Base-by-base conservation (phyloP, 1,139 yeast species). In the Debaryomycetaceae sp. region DNA sequence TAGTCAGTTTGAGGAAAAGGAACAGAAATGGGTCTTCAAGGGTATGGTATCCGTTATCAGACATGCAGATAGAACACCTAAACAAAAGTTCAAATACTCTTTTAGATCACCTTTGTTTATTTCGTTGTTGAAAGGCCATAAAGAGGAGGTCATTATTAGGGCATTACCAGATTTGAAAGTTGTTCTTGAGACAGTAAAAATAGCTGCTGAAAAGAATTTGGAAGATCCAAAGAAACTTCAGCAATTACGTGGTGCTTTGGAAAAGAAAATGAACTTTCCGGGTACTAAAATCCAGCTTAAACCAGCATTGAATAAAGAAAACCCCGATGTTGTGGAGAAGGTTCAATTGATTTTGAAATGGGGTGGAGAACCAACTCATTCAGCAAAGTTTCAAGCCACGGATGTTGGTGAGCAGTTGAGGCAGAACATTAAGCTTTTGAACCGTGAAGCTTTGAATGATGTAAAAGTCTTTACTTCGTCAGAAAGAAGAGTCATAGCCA, bases 341-440 rank as follows among this genome's bases (percentile, higher is more conserved):
- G 97, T 92, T 17, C 98, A 94, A 63, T 81, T 94, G 47, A 94
- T 92, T 47, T 72, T 92, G 53, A 94, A 94, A 61, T 94, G 98
- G 98, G 98, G 98, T 52, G 99, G 99, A 49, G 99, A 94, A 61
- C 97, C 98, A 7, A 94, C 99, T 1, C 99, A 94, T 61, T 89
- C 98, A 7, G 98, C 98, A 1, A 78, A 84, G 44, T 87, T 88
- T 59, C 99, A 94, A 66, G 95, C 97, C 1, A 76, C 83, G 24
- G 99, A 94, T 63, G 79, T 92, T 17, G 99, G 98, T 40, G 98
- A 92, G 53, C 96, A 91, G 63, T 78, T 86, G 67, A 81, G 98
- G 53, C 96, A 92, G 60, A 96, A 94, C 57, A 77, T 91, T 53
- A 82, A 87, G 57, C 73, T 94, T 43, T 73, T 94, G 55, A 94